Percentiles rank a stretch among this genome's conserved stretches.
Evolutionary conservation across 2,329 filamentous ascomycete genomes (phyloP).

Genomic region (Gaeumannomyces sp.): DNA sequence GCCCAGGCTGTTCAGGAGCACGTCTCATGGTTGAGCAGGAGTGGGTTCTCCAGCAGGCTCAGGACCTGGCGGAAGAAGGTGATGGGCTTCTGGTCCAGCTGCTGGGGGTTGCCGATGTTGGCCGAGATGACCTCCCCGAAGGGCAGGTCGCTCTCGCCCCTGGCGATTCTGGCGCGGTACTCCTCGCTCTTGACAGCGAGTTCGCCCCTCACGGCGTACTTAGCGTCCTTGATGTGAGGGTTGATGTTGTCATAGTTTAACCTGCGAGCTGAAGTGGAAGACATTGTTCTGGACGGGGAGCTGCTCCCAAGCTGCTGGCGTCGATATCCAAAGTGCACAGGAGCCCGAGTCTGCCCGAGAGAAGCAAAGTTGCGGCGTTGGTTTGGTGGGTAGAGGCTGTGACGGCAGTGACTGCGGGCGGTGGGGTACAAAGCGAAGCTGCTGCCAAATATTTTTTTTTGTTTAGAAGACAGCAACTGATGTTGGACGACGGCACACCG

Average conservation of each 20-base stretch:
- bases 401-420: neutral
- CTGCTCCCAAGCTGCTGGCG: neutral
- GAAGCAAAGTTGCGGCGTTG: neutral
- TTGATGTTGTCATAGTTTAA: slow-evolving; percentile 88
- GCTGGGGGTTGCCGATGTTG: slow-evolving; percentile 98
- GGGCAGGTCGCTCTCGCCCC: slow-evolving; percentile 58
- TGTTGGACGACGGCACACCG: neutral
- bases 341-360: neutral
- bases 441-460: neutral
- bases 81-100: slow-evolving; percentile 97
- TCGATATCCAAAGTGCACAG: neutral
- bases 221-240: slow-evolving; percentile 74
- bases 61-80: slow-evolving; percentile 98
- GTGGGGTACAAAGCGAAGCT: neutral
- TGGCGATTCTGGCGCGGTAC: slow-evolving; percentile 68
- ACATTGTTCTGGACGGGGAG: slow-evolving; percentile 25
- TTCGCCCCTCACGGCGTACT: slow-evolving; percentile 96
- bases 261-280: slow-evolving; percentile 31
- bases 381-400: neutral
- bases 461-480: neutral
- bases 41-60: slow-evolving; percentile 85
- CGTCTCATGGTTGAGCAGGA: slow-evolving; percentile 74
- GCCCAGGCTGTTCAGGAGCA: slow-evolving; percentile 67
- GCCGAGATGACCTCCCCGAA: slow-evolving; percentile 91
- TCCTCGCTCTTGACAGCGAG: slow-evolving; percentile 89